These are phyloP conservation scores for Piper longum DNA, from an alignment of 164 flowering plant species.

Conservation along the genomic window DNA sequence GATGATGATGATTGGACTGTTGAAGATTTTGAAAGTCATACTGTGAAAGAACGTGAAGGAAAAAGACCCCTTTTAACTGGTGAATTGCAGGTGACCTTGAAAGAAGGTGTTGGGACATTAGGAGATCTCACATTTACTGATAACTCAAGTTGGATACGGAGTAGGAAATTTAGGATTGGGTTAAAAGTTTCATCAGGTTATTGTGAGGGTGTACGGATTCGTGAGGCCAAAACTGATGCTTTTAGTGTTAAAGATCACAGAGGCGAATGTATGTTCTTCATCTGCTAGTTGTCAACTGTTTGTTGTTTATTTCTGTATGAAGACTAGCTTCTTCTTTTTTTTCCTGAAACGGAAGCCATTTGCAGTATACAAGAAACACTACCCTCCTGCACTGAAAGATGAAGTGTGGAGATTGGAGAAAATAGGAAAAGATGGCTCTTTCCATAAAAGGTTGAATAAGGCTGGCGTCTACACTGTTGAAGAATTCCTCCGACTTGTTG, in stretches of 20 bases:
- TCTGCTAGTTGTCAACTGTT: neutral
- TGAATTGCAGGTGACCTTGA: constrained; percentile 63
- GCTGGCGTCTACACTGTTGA: constrained; percentile 65
- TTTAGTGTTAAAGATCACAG: constrained; percentile 95
- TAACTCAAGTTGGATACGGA: constrained; percentile 96
- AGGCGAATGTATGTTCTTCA: constrained; percentile 68
- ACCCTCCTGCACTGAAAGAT: constrained; percentile 77
- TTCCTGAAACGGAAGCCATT: constrained; percentile 3
- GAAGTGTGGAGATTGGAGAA: constrained; percentile 96
- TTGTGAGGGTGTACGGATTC: constrained; percentile 62
- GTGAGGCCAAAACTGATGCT: constrained; percentile 93
- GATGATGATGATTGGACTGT: constrained; percentile 68
- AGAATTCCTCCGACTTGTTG: constrained; percentile 71
- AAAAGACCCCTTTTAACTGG: constrained; percentile 90
- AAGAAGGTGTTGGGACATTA: constrained; percentile 87
- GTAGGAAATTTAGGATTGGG: constrained; percentile 90
- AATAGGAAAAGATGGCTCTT: constrained; percentile 93
- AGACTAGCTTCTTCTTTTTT: neutral
- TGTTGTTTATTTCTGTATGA: neutral
- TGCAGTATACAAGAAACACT: constrained; percentile 89
- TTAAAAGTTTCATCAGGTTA: constrained; percentile 65
- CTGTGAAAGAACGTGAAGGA: constrained; percentile 94
- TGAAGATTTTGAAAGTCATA: constrained; percentile 82
- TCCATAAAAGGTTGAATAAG: constrained; percentile 74
- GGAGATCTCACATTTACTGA: constrained; percentile 92